These are phyloP conservation scores for Scedosporium apiospermum DNA, from an alignment of 2,329 filamentous ascomycete genomes.

Conservation along the genomic window DNA sequence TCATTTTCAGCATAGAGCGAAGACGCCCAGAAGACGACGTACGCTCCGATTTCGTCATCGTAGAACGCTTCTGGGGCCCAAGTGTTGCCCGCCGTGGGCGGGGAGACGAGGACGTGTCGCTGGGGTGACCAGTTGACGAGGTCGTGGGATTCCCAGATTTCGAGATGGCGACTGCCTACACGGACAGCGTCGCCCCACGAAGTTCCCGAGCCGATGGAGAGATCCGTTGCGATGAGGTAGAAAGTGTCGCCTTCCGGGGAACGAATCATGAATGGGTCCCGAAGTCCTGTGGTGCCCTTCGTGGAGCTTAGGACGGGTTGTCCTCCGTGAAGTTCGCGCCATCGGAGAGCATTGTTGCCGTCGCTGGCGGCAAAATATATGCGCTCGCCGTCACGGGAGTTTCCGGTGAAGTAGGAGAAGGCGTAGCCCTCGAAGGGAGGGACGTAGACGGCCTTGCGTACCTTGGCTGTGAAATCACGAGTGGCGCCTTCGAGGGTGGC, in stretches of 20 bases:
- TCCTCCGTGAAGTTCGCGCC: constrained; percentile 38
- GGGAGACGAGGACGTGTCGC: constrained; percentile 38
- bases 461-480: constrained; percentile 23
- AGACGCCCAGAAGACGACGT: constrained; percentile 35
- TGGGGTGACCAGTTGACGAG: constrained; percentile 41
- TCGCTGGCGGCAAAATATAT: constrained; percentile 42
- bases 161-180: constrained; percentile 37
- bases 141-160: constrained; percentile 43
- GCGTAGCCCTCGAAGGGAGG: constrained; percentile 34
- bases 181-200: constrained; percentile 38
- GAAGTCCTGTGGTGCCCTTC: constrained; percentile 36
- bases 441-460: constrained; percentile 20
- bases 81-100: constrained; percentile 39
- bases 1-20: constrained; percentile 33
- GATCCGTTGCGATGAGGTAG: constrained; percentile 40
- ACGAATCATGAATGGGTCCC: constrained; percentile 44
- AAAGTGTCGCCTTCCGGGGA: constrained; percentile 40
- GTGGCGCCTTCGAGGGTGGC: constrained; percentile 19
- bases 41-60: constrained; percentile 29
- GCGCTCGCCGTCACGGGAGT: constrained; percentile 34
- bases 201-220: constrained; percentile 44
- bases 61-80: constrained; percentile 45
- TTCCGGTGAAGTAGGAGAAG: constrained; percentile 42
- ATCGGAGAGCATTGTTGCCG: constrained; percentile 41
- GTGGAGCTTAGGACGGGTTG: constrained; percentile 35